These are phyloP conservation scores for Trichocladium uniseriatum DNA, from an alignment of 495 filamentous ascomycete species.

Conservation along the genomic window DNA sequence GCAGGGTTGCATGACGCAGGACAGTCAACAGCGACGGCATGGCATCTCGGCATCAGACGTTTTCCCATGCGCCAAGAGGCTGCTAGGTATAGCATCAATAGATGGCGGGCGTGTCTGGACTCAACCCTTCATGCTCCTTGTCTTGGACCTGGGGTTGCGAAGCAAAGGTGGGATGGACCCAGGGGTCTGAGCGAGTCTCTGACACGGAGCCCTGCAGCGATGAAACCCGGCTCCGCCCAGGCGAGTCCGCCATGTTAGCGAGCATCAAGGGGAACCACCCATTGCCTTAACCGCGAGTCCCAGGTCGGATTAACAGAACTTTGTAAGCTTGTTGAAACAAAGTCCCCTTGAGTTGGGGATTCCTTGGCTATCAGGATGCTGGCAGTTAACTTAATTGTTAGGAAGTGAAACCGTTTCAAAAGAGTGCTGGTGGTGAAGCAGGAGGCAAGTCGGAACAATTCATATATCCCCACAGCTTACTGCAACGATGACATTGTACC, in stretches of 20 bases:
- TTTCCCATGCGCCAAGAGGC: constrained; percentile 2
- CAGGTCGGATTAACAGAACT: neutral
- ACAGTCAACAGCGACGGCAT: neutral
- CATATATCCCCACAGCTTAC: too few relatives aligned
- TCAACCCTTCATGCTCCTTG: constrained; percentile 21
- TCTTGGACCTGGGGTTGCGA: constrained; percentile 8
- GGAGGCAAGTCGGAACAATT: too few relatives aligned
- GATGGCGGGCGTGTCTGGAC: constrained; percentile 1
- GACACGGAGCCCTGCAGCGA: constrained; percentile 17
- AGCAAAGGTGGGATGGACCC: constrained; percentile 3
- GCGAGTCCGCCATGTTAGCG: constrained; percentile 8
- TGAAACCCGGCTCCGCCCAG: constrained; percentile 14
- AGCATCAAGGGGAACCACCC: neutral
- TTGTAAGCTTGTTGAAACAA: constrained; percentile 7
- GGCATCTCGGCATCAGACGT: neutral
- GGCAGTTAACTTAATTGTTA: too few relatives aligned
- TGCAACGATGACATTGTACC: too few relatives aligned
- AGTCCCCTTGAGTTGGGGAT: neutral
- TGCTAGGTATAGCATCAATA: too few relatives aligned
- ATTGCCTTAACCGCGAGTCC: neutral
- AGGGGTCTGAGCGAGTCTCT: constrained; percentile 16
- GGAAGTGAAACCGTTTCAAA: too few relatives aligned
- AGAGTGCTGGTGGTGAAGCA: too few relatives aligned
- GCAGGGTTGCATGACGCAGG: neutral
- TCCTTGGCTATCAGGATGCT: neutral